Conservation (phyloP, 116 monocot genomes). For the Iris pallida region DNA sequence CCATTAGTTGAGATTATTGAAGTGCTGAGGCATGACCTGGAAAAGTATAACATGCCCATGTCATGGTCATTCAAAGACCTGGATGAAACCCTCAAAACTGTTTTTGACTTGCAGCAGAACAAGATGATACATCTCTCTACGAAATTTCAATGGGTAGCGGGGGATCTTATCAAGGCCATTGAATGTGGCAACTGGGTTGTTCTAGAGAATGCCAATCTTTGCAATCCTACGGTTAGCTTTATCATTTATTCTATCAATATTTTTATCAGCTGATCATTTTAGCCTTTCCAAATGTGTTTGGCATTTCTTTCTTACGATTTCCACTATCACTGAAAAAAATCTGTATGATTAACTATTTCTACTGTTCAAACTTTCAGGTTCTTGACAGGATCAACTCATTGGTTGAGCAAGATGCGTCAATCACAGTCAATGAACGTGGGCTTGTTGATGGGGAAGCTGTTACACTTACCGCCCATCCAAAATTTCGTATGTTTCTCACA, state of each 20-base stretch:
- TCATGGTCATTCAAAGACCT: slow-evolving; percentile 58
- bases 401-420: slow-evolving; percentile 64
- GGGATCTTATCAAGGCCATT: slow-evolving; percentile 74
- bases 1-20: slow-evolving; percentile 63
- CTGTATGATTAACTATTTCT: not conserved
- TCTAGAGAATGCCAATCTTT: slow-evolving; percentile 97
- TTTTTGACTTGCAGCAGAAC: slow-evolving; percentile 41
- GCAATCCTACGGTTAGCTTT: slow-evolving; percentile 80
- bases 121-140: slow-evolving; percentile 26
- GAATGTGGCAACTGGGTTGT: slow-evolving; percentile 92
- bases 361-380: slow-evolving; percentile 37
- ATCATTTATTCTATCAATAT: not conserved
- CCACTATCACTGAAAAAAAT: not conserved
- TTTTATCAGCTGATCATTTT: not conserved
- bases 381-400: slow-evolving; percentile 97
- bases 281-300: too few relatives aligned
- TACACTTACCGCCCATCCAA: slow-evolving; percentile 58
- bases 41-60: slow-evolving; percentile 46
- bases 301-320: too few relatives aligned
- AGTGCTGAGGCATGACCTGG: slow-evolving; percentile 52
- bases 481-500: slow-evolving; percentile 90
- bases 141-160: slow-evolving; percentile 91
- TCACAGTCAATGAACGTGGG: slow-evolving; percentile 88
- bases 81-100: slow-evolving; percentile 33
- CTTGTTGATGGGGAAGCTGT: slow-evolving; percentile 80